These are phyloP conservation scores for Carex myosuroides DNA, from an alignment of 176 grass and related monocot genomes.

Conservation along the genomic window DNA sequence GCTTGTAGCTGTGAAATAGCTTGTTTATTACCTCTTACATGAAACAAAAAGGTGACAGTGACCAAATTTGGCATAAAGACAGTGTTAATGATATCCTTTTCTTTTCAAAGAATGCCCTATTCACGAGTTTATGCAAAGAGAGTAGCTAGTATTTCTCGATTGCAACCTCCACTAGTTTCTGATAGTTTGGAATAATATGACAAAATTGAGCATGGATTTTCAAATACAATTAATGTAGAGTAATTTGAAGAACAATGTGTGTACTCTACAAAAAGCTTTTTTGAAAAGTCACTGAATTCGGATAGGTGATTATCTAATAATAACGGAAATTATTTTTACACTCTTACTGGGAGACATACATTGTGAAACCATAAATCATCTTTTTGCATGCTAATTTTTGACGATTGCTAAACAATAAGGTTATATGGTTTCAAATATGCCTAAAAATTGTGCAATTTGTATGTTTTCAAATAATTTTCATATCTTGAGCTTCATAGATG, in stretches of 20 bases:
- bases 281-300: background rate
- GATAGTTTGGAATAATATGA: background rate
- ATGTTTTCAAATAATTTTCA: background rate
- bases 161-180: conserved; percentile 6
- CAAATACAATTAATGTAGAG: background rate
- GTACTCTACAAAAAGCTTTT: background rate
- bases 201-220: background rate
- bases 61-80: background rate
- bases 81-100: background rate
- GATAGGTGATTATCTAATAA: background rate
- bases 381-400: background rate
- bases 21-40: background rate
- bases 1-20: background rate
- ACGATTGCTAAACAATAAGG: background rate
- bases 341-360: background rate
- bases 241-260: background rate
- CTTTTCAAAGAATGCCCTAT: background rate
- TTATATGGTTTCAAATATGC: background rate
- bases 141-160: background rate
- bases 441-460: background rate
- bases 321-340: background rate
- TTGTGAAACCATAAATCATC: background rate
- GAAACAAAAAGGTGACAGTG: background rate
- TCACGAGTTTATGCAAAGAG: background rate
- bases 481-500: background rate